Conservation (phyloP, 441 rosid genomes). For the Viola pubescens region DNA sequence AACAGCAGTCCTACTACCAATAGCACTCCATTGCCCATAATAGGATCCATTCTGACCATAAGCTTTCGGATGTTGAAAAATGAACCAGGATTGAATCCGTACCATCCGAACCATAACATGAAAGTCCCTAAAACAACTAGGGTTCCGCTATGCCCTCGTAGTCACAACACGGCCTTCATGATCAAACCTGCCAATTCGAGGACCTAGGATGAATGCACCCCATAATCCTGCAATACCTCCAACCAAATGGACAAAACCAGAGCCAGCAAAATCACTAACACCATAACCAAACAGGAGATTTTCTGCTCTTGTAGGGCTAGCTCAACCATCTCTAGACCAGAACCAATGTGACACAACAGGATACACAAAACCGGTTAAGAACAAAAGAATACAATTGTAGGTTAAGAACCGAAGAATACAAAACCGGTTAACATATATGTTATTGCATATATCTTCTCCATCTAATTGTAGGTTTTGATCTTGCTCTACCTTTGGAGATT, state of each 20-base stretch:
- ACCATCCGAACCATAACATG: constrained; percentile 47
- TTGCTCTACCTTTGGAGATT: too few relatives aligned
- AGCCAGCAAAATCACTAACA: constrained; percentile 48
- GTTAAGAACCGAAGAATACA: constrained; percentile 41
- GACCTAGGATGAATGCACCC: constrained; percentile 45
- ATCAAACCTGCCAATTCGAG: constrained; percentile 41
- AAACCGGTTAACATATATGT: too few relatives aligned
- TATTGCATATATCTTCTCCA: too few relatives aligned
- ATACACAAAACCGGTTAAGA: constrained; percentile 44
- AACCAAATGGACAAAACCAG: constrained; percentile 51
- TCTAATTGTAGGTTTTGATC: too few relatives aligned
- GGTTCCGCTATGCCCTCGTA: constrained; percentile 42
- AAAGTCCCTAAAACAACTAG: constrained; percentile 47
- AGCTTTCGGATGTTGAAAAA: constrained; percentile 27
- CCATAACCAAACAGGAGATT: constrained; percentile 31
- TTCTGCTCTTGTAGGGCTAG: constrained; percentile 27
- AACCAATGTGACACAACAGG: constrained; percentile 49
- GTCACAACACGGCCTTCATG: constrained; percentile 23
- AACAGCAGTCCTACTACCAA: constrained; percentile 44
- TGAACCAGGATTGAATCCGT: constrained; percentile 44
- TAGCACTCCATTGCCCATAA: constrained; percentile 47
- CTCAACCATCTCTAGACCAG: constrained; percentile 45
- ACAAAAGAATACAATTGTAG: constrained; percentile 34
- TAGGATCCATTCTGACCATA: constrained; percentile 24
- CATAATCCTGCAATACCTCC: constrained; percentile 44